Conservation (phyloP, 2,329 filamentous ascomycete species). For the Colletotrichum salicis region DNA sequence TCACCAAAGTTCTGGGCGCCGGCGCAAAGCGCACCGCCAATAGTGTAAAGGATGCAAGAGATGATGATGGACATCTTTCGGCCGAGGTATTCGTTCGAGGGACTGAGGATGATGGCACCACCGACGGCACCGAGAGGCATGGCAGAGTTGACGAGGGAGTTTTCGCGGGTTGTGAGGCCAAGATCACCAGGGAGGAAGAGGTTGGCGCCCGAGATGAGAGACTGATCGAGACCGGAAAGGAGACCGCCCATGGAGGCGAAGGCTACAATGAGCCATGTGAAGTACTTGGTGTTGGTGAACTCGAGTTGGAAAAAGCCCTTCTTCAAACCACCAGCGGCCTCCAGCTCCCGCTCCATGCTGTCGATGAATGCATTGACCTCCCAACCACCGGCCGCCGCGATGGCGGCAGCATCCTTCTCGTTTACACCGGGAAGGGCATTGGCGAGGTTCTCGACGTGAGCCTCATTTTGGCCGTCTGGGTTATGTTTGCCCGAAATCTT, state of each 20-base stretch:
- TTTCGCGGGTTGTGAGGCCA: slow-evolving; percentile 63
- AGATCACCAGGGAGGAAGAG: slow-evolving; percentile 72
- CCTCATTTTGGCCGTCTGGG: slow-evolving; percentile 30
- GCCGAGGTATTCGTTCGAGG: slow-evolving; percentile 74
- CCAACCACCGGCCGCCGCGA: slow-evolving; percentile 46
- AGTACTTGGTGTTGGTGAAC: slow-evolving; percentile 72
- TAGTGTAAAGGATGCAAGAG: slow-evolving; percentile 75
- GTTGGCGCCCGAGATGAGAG: slow-evolving; percentile 77
- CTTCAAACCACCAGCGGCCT: slow-evolving; percentile 37
- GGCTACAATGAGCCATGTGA: slow-evolving; percentile 72
- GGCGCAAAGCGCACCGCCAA: slow-evolving; percentile 75
- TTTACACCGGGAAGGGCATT: slow-evolving; percentile 19
- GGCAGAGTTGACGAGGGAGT: slow-evolving; percentile 74
- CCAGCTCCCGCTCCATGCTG: slow-evolving; percentile 55
- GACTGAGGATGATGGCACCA: slow-evolving; percentile 74
- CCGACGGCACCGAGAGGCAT: slow-evolving; percentile 79
- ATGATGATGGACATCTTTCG: slow-evolving; percentile 76
- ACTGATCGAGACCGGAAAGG: slow-evolving; percentile 78
- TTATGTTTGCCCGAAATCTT: slow-evolving; percentile 31
- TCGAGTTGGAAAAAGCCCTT: slow-evolving; percentile 63
- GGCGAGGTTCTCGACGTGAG: slow-evolving; percentile 30
- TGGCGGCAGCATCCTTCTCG: slow-evolving; percentile 48
- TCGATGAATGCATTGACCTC: slow-evolving; percentile 53
- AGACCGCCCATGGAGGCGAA: slow-evolving; percentile 82
- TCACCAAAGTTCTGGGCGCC: slow-evolving; percentile 72